phyloP scores from a whole-genome alignment of 495 filamentous ascomycete genomes.

The Penicillium samsonianum region DNA sequence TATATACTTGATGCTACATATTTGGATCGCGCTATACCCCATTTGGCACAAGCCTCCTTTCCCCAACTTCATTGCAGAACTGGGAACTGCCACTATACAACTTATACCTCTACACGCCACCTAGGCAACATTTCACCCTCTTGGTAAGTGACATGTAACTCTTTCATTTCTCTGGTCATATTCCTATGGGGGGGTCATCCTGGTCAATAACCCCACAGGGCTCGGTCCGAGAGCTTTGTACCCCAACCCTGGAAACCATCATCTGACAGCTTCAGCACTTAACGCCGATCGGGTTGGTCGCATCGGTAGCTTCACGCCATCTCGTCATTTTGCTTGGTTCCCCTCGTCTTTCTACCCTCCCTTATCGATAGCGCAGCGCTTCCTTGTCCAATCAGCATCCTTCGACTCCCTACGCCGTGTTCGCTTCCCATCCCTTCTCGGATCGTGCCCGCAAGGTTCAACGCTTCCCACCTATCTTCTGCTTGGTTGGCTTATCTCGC shows the following conservation, averaged over 20 bases:
- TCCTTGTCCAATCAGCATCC: slow-evolving; percentile 30
- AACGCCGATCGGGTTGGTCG: slow-evolving; percentile 31
- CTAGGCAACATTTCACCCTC: not conserved
- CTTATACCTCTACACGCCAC: not conserved
- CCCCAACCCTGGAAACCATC: slow-evolving; percentile 17
- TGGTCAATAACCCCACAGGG: slow-evolving; percentile 3
- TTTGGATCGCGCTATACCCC: not conserved
- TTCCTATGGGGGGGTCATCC: not conserved
- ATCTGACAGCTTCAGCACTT: slow-evolving; percentile 30
- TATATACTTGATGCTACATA: not conserved
- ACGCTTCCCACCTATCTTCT: slow-evolving; percentile 19
- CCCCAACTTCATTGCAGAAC: slow-evolving; percentile 4
- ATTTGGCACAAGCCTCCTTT: slow-evolving; percentile 9
- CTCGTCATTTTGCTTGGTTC: slow-evolving; percentile 29
- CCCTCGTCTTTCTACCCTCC: slow-evolving; percentile 16
- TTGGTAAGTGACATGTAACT: not conserved
- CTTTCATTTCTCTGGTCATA: not conserved
- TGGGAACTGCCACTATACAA: not conserved
- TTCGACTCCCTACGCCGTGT: slow-evolving; percentile 10
- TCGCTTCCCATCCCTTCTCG: slow-evolving; percentile 11
- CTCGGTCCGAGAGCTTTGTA: slow-evolving; percentile 10
- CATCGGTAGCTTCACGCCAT: slow-evolving; percentile 35
- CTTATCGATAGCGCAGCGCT: slow-evolving; percentile 27
- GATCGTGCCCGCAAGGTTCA: slow-evolving; percentile 24
- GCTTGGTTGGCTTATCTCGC: slow-evolving; percentile 18